phyloP scores from a whole-genome alignment of 495 filamentous ascomycete species.

The Penicilliopsis zonata region DNA sequence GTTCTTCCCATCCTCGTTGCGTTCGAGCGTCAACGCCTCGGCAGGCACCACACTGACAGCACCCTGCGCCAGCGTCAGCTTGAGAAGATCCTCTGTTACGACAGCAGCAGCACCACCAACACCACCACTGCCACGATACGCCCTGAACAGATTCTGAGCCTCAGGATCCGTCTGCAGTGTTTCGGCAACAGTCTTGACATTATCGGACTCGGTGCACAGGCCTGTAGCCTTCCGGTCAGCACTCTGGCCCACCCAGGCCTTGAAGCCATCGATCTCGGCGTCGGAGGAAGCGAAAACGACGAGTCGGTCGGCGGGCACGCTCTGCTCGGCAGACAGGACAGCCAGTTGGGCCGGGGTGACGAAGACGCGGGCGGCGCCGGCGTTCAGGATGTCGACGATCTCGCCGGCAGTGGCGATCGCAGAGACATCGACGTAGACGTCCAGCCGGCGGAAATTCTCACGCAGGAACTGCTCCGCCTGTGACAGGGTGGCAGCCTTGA shows the following conservation, averaged over 20 bases:
- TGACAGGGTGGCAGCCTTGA: constrained; percentile 47
- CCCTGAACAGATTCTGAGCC: constrained; percentile 25
- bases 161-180: constrained; percentile 26
- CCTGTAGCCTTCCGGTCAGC: constrained; percentile 41
- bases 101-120: not conserved
- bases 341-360: constrained; percentile 56
- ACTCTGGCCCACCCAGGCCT: constrained; percentile 27
- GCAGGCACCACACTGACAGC: constrained; percentile 74
- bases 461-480: constrained; percentile 58
- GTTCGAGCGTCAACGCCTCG: constrained; percentile 52
- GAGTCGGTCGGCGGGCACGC: constrained; percentile 44
- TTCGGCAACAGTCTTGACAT: constrained; percentile 35
- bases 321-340: constrained; percentile 36
- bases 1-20: constrained; percentile 35
- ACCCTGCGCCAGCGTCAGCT: constrained; percentile 41
- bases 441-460: constrained; percentile 51
- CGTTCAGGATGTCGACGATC: constrained; percentile 68
- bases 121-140: constrained; percentile 21
- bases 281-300: constrained; percentile 34
- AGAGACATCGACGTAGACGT: constrained; percentile 67
- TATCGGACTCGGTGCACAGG: constrained; percentile 36
- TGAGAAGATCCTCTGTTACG: constrained; percentile 32
- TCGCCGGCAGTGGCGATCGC: constrained; percentile 54
- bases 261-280: constrained; percentile 21
- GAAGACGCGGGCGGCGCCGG: constrained; percentile 80